These are phyloP conservation scores for Cryptosporidium felis DNA, from an alignment of 169 alveolate species.

Conservation along the genomic window DNA sequence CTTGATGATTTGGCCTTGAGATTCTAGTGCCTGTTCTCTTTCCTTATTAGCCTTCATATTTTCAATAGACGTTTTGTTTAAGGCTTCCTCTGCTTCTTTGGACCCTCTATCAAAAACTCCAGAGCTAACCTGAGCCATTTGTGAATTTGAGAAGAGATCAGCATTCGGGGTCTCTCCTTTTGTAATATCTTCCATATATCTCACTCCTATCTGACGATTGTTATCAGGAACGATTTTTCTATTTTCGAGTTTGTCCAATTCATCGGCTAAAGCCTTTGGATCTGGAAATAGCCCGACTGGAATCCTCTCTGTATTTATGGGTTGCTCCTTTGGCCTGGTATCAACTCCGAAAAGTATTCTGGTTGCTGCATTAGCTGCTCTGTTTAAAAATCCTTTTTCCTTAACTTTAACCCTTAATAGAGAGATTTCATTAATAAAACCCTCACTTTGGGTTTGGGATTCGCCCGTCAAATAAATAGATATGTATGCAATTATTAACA, in stretches of 20 bases:
- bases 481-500: no score
- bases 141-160: neutral
- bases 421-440: neutral
- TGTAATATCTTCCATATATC: neutral
- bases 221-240: neutral
- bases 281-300: slow-evolving; percentile 62
- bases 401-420: neutral
- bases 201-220: neutral
- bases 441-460: neutral
- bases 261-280: slow-evolving; percentile 28
- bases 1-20: slow-evolving; percentile 26
- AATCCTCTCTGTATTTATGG: slow-evolving; percentile 17
- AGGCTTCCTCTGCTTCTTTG: neutral
- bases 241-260: slow-evolving; percentile 13
- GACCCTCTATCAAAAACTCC: slow-evolving; percentile 53
- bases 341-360: slow-evolving; percentile 38
- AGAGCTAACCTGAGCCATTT: slow-evolving; percentile 26
- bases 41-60: slow-evolving; percentile 15
- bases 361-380: slow-evolving; percentile 55
- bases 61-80: neutral
- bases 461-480: neutral
- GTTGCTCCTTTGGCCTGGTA: neutral
- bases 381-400: slow-evolving; percentile 47
- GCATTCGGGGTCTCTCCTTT: slow-evolving; percentile 28
- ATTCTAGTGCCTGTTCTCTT: slow-evolving; percentile 32